Base-by-base conservation (phyloP, 805 yeast species). In the Saccharomycopsis amapae region DNA sequence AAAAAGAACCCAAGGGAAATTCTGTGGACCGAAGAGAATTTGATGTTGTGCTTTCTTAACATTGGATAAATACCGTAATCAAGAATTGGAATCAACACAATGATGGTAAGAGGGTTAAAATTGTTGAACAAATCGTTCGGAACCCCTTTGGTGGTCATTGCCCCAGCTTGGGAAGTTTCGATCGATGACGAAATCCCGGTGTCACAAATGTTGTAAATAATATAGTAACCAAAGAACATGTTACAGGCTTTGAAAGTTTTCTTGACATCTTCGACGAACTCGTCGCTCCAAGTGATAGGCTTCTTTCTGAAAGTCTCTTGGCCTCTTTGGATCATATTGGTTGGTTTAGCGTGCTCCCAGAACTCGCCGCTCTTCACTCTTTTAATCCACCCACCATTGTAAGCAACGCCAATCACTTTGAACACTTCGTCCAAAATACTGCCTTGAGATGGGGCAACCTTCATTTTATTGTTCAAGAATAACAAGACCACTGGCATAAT, bases 231-330 rank as follows among this genome's bases (percentile, higher is more conserved):
- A n/a, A n/a, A n/a, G 23, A 49, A 49, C 22, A 49, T 48, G 17
- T 78, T 72, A 55, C 78, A 63, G 26, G 83, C 78, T 58, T 76
- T 76, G 50, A 79, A 68, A 55, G 73, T 75, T 62, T 76, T 79
- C 69, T 77, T 72, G 52, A 78, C 66, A 62, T 78, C 85, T 58
- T 79, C 67, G 45, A 76, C 70, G 51, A 79, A 76, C 62, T 76
- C 76, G 62, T 73, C 74, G 45, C 70, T 56, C 81, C 52, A 44
- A 46, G 55, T 46, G 78, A 77, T 62, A 54, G 56, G 45, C 22
- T 25, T 46, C 31, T 48, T 48, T 20, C 38, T 33, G 34, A 56
- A 64, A 46, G 52, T 64, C 17, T 56, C 40, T 43, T 62, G 63
- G 43, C 76, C 77, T 56, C 76, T 64, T 12, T 59, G 65, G 28